Evolutionary conservation across 306 rosid genomes (phyloP).

Genomic region (Vicia sativa): DNA sequence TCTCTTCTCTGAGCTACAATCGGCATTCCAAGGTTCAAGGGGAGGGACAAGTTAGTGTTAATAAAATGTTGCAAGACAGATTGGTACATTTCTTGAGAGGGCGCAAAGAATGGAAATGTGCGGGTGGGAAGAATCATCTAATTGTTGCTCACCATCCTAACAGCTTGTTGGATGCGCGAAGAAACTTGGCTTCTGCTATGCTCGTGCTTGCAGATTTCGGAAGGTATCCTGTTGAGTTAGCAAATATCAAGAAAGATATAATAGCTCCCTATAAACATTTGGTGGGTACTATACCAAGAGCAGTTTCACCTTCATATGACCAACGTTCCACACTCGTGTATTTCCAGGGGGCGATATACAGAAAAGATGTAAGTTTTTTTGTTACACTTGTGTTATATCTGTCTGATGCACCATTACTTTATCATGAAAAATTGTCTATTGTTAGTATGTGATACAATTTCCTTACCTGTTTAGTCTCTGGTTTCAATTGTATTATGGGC

Average conservation of each 20-base stretch:
- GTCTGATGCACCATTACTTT: constrained; percentile 17
- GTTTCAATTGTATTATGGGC: too few species aligned
- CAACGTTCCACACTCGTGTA: constrained; percentile 73
- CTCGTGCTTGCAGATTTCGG: constrained; percentile 97
- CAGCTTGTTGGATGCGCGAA: constrained; percentile 82
- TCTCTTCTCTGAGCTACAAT: constrained; percentile 88
- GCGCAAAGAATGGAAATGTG: constrained; percentile 67
- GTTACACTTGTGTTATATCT: constrained; percentile 31
- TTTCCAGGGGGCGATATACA: constrained; percentile 91
- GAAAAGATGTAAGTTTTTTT: constrained; percentile 87
- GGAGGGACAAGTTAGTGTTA: constrained; percentile 62
- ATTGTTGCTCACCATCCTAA: constrained; percentile 95
- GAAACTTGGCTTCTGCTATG: constrained; percentile 75
- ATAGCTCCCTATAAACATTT: constrained; percentile 91
- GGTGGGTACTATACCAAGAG: constrained; percentile 56
- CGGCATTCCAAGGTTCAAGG: constrained; percentile 70
- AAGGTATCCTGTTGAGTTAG: constrained; percentile 79
- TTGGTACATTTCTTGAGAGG: constrained; percentile 64
- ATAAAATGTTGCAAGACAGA: constrained; percentile 70
- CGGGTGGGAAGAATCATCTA: constrained; percentile 79
- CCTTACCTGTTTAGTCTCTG: not conserved
- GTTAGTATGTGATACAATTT: not conserved
- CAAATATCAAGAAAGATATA: constrained; percentile 81
- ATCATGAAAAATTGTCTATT: not conserved
- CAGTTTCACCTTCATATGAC: constrained; percentile 63